These are phyloP conservation scores for Akanthomyces muscarius DNA, from an alignment of 2,329 filamentous ascomycete species.

Conservation along the genomic window DNA sequence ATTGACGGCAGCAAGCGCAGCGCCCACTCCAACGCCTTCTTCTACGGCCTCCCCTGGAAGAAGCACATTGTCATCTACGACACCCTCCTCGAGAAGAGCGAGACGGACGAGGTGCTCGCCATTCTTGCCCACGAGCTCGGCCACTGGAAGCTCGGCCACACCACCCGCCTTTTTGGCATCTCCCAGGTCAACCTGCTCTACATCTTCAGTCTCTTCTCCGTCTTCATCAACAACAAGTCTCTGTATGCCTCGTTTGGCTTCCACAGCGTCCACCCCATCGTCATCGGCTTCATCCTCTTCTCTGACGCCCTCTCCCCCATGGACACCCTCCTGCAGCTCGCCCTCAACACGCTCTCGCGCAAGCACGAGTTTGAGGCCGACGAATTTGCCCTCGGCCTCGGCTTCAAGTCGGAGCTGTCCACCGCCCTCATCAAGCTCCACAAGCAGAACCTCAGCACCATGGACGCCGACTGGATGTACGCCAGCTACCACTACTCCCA, in stretches of 20 bases:
- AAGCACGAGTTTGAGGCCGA: constrained; percentile 97
- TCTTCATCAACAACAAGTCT: constrained; percentile 93
- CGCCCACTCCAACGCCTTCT: constrained; percentile 87
- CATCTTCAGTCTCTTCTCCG: constrained; percentile 92
- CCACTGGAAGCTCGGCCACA: constrained; percentile 96
- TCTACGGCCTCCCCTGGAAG: constrained; percentile 97
- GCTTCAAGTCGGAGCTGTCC: constrained; percentile 79
- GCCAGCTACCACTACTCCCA: constrained; percentile 98
- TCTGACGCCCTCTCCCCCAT: constrained; percentile 93
- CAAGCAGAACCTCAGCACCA: constrained; percentile 94
- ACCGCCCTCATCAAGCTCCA: constrained; percentile 93
- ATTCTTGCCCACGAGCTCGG: constrained; percentile 94
- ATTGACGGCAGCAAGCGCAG: constrained; percentile 89
- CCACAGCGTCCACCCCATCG: constrained; percentile 74
- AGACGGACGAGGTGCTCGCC: constrained; percentile 87
- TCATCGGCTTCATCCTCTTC: constrained; percentile 96
- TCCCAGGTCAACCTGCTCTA: constrained; percentile 91
- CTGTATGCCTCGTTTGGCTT: constrained; percentile 93
- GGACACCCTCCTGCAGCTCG: constrained; percentile 88
- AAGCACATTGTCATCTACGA: constrained; percentile 99
- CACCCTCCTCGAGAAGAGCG: constrained; percentile 92
- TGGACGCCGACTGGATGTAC: constrained; percentile 99
- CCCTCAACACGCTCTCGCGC: constrained; percentile 93
- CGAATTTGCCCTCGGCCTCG: constrained; percentile 78
- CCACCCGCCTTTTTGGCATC: constrained; percentile 84